Base-by-base conservation (phyloP, 805 yeast genomes). In the Candida sphagnicola region DNA sequence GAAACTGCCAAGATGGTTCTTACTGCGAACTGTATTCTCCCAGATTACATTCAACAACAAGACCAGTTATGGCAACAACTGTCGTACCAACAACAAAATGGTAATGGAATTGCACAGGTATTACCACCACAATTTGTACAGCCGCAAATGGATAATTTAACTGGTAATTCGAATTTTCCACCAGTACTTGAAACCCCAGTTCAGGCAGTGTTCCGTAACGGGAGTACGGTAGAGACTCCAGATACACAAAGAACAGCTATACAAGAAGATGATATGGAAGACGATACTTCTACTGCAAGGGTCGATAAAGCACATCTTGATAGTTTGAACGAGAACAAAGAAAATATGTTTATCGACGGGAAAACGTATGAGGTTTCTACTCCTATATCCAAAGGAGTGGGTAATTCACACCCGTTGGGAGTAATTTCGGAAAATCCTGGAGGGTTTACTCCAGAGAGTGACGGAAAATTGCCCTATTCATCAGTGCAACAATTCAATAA, bases 1-100 rank as follows among this genome's bases (percentile, higher is more conserved):
- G 71, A 77, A 62, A 64, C 75, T 43, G 57, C 71, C 41, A 58
- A 73, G 55, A 54, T 70, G 51, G 50, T 66, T 47, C 62, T 66
- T 11, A 70, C 56, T 25, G 70, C 61, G 44, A 69, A 56, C 53
- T 77, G 51, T 23, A 46, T 65, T 13, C 35, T 44, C 13, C 49
- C 43, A 10, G 41, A 43, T 18, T 40, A 39, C 23, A 31, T 15
- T n/a, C 45, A 37, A 39, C 38, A 19, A 12, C 37, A 34, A 13
- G 37, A 36, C 26, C 40, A 8, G 11, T 18, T 14, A 18, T 39
- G 34, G n/a, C 44, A 36, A 37, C 40, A 34, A 34, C 35, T 31
- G 18, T 26, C 28, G n/a, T 37, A 45, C 10, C 46, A 46, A 25
- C 41, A 37, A 19, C 35, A 34, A 2, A 30, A 21, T 13, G 28